Evolutionary conservation across 805 yeast species (phyloP).

Genomic region (Suhomyces canberraensis): DNA sequence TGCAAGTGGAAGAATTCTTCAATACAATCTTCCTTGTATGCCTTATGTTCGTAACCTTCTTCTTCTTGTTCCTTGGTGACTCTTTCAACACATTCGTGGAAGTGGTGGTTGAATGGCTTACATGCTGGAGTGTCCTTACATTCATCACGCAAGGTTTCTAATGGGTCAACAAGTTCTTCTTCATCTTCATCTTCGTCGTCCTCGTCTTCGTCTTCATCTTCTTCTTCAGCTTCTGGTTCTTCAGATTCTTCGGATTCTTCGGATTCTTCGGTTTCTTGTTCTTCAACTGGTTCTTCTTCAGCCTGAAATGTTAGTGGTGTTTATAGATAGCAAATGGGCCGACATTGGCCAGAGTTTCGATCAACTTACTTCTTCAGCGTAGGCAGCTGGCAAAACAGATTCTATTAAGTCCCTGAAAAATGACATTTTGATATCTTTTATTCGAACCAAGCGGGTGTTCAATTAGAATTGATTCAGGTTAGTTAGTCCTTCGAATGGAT

Average conservation of each 20-base stretch:
- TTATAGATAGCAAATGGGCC: neutral
- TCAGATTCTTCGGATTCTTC: slow-evolving; percentile 30
- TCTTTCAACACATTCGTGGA: slow-evolving; percentile 92
- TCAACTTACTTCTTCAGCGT: slow-evolving; percentile 66
- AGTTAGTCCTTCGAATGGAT: slow-evolving; percentile 2
- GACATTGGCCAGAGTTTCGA: too few species aligned
- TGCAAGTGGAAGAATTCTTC: slow-evolving; percentile 97
- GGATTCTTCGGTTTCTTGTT: slow-evolving; percentile 22
- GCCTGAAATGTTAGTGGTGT: slow-evolving; percentile 19
- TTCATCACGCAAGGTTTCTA: slow-evolving; percentile 44
- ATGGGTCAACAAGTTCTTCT: slow-evolving; percentile 56
- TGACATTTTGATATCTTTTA: slow-evolving; percentile 28
- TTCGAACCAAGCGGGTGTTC: neutral
- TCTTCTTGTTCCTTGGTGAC: slow-evolving; percentile 85
- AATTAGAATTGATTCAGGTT: neutral
- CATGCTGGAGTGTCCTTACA: slow-evolving; percentile 68
- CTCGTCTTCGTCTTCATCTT: slow-evolving; percentile 54
- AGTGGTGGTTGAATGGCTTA: slow-evolving; percentile 78
- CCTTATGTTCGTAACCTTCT: slow-evolving; percentile 73
- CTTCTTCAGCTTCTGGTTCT: slow-evolving; percentile 42
- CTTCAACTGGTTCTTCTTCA: slow-evolving; percentile 23
- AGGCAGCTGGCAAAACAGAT: slow-evolving; percentile 75
- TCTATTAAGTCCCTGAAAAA: slow-evolving; percentile 75
- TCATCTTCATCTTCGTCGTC: slow-evolving; percentile 67
- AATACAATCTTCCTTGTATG: slow-evolving; percentile 93